These are phyloP conservation scores for Podospora appendiculata DNA, from an alignment of 495 filamentous ascomycete species.

Conservation along the genomic window DNA sequence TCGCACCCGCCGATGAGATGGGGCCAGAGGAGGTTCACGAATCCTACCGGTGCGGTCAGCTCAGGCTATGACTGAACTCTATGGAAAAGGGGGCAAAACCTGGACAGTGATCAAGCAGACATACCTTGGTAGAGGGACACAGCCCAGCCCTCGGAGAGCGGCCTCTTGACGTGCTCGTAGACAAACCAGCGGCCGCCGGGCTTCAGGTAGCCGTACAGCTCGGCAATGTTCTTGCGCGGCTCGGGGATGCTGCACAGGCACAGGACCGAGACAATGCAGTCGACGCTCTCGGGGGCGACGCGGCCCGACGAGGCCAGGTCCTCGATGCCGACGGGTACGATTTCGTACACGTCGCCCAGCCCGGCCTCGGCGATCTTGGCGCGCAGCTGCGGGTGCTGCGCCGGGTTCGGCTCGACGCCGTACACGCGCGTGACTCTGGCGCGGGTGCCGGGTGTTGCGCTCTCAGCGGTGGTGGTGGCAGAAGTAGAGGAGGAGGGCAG, in stretches of 20 bases:
- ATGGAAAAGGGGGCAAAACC: neutral
- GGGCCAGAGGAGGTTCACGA: conserved; percentile 43
- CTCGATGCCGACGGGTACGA: conserved; percentile 56
- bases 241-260: conserved; percentile 68
- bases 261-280: conserved; percentile 60
- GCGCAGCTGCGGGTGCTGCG: conserved; percentile 45
- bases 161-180: conserved; percentile 58
- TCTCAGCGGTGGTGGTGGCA: neutral
- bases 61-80: no score
- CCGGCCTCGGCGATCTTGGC: conserved; percentile 38
- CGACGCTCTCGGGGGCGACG: conserved; percentile 47
- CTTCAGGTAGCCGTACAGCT: conserved; percentile 55
- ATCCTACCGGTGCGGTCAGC: conserved; percentile 5
- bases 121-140: conserved; percentile 45
- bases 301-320: conserved; percentile 38
- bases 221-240: conserved; percentile 45
- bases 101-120: conserved; percentile 15
- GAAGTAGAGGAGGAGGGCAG: neutral
- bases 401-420: conserved; percentile 59
- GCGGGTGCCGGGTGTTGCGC: neutral
- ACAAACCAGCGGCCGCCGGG: conserved; percentile 62
- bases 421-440: conserved; percentile 46
- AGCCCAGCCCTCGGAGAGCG: conserved; percentile 22
- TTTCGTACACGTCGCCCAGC: conserved; percentile 52
- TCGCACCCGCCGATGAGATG: conserved; percentile 52